Base-by-base conservation (phyloP, 345 rosid species). In the Trapa incisa region DNA sequence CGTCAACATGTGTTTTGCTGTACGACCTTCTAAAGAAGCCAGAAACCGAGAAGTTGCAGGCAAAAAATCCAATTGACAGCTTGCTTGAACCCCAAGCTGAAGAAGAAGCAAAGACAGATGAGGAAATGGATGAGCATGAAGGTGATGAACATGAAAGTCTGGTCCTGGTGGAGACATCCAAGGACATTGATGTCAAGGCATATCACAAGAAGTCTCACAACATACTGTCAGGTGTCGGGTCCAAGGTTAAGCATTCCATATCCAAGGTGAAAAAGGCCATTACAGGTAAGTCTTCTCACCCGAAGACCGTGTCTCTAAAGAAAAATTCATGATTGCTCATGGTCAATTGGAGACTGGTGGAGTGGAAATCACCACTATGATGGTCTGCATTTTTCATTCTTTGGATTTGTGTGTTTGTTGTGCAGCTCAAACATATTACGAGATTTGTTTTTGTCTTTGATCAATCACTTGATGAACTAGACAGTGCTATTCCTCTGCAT, bases 231-330 rank as follows among this genome's bases (percentile, higher is more conserved):
- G 91, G 89, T 1, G 91, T 92, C n/a, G 85, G 95, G 58, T 89
- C 96, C 65, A 88, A 86, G 80, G 96, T 92, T 32, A 92, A 92
- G 74, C 87, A 88, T 68, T 89, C 98, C 2, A 88, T 89, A 73
- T 86, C 91, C 43, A 93, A 88, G 77, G 98, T 93, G 53, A 93
- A 82, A 85, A 93, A 89, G 73, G 98, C 81, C 64, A 86, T 93
- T 64, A 85, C 81, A 0, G 90, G 98, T 0, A 88, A 87, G 75
- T 89, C 98, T 71, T 85, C 93, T 70, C 87, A 85, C 67, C 33
- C 83, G 45, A 88, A 88, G 80, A 75, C 86, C 47, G 5, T 45
- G 48, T 72, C 85, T 54, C 83, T 89, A 37, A 81, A 85, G 68
- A 74, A 68, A 80, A 17, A n/a, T 22, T 43, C 50, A 35, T 37